A percentile compares a stretch with the other conserved stretches of the same genome.
Evolutionary conservation across 164 flowering plant genomes (phyloP).

Genomic region (Piper longum): DNA sequence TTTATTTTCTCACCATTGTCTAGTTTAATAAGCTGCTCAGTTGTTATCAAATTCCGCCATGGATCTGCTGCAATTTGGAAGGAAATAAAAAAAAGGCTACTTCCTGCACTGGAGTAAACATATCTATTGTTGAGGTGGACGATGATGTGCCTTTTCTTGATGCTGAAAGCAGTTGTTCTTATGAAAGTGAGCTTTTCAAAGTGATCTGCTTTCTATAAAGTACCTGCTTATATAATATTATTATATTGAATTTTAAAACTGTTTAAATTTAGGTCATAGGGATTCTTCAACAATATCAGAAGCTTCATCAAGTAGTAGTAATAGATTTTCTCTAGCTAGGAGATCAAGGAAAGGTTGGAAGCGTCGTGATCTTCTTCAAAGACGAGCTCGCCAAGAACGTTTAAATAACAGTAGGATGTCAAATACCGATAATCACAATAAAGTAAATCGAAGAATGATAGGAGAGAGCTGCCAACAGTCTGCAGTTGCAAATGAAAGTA

Average conservation of each 20-base stretch:
- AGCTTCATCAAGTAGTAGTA: slow-evolving; percentile 26
- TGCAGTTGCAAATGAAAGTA: slow-evolving; percentile 12
- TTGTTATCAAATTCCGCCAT: slow-evolving; percentile 54
- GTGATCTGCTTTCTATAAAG: not conserved
- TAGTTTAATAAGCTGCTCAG: slow-evolving; percentile 65
- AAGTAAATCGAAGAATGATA: slow-evolving; percentile 14
- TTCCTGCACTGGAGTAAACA: slow-evolving; percentile 26
- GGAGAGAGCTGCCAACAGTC: slow-evolving; percentile 15
- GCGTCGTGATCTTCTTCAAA: slow-evolving; percentile 50
- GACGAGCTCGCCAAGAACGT: slow-evolving; percentile 73
- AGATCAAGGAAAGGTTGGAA: slow-evolving; percentile 50
- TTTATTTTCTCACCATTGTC: slow-evolving; percentile 10
- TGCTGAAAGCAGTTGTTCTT: slow-evolving; percentile 18
- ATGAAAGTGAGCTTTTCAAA: slow-evolving; percentile 19
- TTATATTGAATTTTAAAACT: not conserved
- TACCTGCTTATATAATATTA: not conserved
- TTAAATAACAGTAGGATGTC: slow-evolving; percentile 58
- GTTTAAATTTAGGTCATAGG: slow-evolving; percentile 26
- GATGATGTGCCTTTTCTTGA: slow-evolving; percentile 32
- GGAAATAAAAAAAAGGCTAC: slow-evolving; percentile 39
- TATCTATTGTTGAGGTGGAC: slow-evolving; percentile 66
- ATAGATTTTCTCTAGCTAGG: slow-evolving; percentile 30
- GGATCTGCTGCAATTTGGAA: slow-evolving; percentile 80
- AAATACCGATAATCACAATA: slow-evolving; percentile 33
- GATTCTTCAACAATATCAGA: slow-evolving; percentile 22